Evolutionary conservation across 257 asterid genomes (phyloP).

Genomic region (Prunella vulgaris): DNA sequence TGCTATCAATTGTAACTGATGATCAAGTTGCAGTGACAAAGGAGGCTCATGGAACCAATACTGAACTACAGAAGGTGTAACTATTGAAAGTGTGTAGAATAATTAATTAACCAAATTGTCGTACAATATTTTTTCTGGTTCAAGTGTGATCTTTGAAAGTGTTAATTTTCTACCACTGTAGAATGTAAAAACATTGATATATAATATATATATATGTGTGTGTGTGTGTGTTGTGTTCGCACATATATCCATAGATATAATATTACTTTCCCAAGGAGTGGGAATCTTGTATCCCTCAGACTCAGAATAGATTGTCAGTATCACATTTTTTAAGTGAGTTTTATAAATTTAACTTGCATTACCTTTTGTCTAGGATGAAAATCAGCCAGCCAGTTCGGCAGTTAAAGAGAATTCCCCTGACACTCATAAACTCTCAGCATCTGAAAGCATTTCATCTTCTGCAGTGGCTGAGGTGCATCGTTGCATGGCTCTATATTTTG

Average conservation of each 20-base stretch:
- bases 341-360: background rate
- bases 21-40: constrained; percentile 30
- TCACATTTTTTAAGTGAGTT: background rate
- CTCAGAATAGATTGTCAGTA: background rate
- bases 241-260: background rate
- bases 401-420: constrained; percentile 42
- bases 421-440: constrained; percentile 38
- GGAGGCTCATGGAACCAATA: constrained; percentile 48
- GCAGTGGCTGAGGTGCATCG: constrained; percentile 73
- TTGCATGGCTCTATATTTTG: constrained; percentile 85
- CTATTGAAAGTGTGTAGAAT: background rate
- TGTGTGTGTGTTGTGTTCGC: too few species aligned
- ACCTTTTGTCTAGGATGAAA: constrained; percentile 49
- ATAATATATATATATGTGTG: too few species aligned
- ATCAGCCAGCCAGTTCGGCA: constrained; percentile 26
- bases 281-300: background rate
- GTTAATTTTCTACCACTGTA: background rate
- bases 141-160: constrained; percentile 10
- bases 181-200: too few species aligned
- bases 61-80: constrained; percentile 52
- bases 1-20: constrained; percentile 57
- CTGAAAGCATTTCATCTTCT: constrained; percentile 51
- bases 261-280: background rate
- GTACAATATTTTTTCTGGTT: constrained; percentile 8
- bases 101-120: background rate